Conservation (phyloP, 2,329 filamentous ascomycete species). For the Fusarium sp. region DNA sequence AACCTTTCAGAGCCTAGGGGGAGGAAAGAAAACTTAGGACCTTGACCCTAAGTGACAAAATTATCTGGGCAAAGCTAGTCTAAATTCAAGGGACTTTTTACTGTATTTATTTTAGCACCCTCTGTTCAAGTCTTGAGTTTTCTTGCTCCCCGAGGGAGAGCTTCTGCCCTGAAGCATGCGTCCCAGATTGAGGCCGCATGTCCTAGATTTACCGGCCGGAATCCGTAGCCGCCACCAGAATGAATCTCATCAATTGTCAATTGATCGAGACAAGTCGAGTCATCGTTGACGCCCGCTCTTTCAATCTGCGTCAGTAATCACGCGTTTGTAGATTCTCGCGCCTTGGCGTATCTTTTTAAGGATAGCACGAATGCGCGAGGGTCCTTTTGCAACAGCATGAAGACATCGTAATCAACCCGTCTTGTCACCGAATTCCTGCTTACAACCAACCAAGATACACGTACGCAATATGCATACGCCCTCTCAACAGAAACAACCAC, state of each 20-base stretch:
- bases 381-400: constrained; percentile 6
- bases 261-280: constrained; percentile 22
- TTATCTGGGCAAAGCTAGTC: too few species aligned
- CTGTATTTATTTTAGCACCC: too few species aligned
- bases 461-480: constrained; percentile 21
- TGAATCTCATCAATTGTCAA: background rate
- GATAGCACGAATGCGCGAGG: background rate
- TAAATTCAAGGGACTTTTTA: too few species aligned
- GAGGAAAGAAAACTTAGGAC: too few species aligned
- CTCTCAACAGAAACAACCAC: constrained; percentile 17
- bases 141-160: background rate
- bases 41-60: too few species aligned
- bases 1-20: background rate
- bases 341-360: constrained; percentile 23
- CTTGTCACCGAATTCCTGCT: background rate
- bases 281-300: constrained; percentile 23
- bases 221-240: constrained; percentile 14
- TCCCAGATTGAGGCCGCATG: constrained; percentile 24
- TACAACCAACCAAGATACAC: background rate
- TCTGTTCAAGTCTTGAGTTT: too few species aligned
- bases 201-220: constrained; percentile 24
- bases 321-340: background rate
- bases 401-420: constrained; percentile 10
- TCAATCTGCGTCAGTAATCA: constrained; percentile 22
- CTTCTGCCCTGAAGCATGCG: constrained; percentile 20